Percentiles rank a stretch among this genome's conserved stretches.
Conservation (phyloP, 2,329 filamentous ascomycete species). For the Fusarium tanahbumbuense region DNA sequence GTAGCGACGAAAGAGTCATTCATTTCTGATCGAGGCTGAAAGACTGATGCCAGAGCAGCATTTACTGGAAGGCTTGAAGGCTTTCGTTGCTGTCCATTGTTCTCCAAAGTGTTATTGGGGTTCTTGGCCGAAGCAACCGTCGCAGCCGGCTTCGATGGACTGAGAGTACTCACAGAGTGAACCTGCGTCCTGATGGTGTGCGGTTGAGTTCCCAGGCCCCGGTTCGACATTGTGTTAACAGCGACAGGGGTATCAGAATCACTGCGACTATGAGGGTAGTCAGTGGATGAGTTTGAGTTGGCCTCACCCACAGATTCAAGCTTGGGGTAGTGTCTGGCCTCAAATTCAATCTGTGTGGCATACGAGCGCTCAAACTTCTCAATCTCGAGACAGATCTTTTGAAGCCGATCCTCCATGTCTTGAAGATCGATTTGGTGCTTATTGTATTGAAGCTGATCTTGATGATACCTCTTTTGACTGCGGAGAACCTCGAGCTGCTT, state of each 20-base stretch:
- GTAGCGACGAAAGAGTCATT: conserved; percentile 29
- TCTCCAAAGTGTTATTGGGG: conserved; percentile 30
- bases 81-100: conserved; percentile 49
- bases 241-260: conserved; percentile 7
- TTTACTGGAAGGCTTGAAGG: conserved; percentile 56
- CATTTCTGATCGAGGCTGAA: conserved; percentile 56
- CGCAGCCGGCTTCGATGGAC: conserved; percentile 47
- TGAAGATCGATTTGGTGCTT: conserved; percentile 71
- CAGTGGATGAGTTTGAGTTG: conserved; percentile 15
- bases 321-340: conserved; percentile 58
- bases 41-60: conserved; percentile 62
- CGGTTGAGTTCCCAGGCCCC: conserved; percentile 15
- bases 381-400: conserved; percentile 59
- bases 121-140: conserved; percentile 35
- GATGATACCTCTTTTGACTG: conserved; percentile 64
- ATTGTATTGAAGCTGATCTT: conserved; percentile 71
- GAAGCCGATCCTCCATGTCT: conserved; percentile 58
- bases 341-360: conserved; percentile 58
- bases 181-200: conserved; percentile 23
- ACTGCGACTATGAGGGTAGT: conserved; percentile 9
- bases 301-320: conserved; percentile 43
- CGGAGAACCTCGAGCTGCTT: conserved; percentile 66
- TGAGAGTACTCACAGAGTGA: conserved; percentile 42
- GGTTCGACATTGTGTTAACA: background rate
- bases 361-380: conserved; percentile 62